Percentiles rank a stretch among this genome's conserved stretches.
Conservation (phyloP, 2,329 filamentous ascomycete species). For the Furcasterigmium sp. region DNA sequence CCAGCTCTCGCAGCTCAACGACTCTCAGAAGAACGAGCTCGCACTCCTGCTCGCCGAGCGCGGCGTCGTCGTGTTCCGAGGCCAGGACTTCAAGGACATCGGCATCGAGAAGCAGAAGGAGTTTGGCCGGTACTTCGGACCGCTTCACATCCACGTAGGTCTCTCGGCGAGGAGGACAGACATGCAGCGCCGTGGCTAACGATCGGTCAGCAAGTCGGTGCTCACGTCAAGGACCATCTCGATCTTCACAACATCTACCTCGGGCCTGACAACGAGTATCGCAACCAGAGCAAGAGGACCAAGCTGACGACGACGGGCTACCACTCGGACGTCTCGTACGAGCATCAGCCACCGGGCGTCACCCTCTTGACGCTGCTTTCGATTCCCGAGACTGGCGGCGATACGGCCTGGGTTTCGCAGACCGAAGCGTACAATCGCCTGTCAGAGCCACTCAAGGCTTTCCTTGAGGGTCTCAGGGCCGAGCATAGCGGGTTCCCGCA, state of each 20-base stretch:
- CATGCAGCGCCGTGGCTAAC: not conserved
- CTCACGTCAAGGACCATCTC: constrained; percentile 34
- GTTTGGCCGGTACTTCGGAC: constrained; percentile 23
- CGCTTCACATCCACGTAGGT: constrained; percentile 31
- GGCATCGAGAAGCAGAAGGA: constrained; percentile 5
- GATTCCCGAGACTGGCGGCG: constrained; percentile 29
- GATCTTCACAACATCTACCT: constrained; percentile 43
- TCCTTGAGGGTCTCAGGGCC: constrained; percentile 30
- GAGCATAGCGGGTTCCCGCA: constrained; percentile 32
- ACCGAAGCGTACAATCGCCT: constrained; percentile 29
- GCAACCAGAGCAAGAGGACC: constrained; percentile 24
- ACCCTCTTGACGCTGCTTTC: constrained; percentile 31
- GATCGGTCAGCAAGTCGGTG: constrained; percentile 28
- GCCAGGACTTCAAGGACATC: constrained; percentile 20
- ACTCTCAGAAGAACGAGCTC: constrained; percentile 34
- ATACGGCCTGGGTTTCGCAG: constrained; percentile 31
- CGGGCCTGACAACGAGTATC: constrained; percentile 37
- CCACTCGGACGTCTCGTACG: constrained; percentile 37
- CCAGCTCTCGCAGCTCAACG: constrained; percentile 30
- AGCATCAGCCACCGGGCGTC: constrained; percentile 34
- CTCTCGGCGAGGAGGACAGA: not conserved
- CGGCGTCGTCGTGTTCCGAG: constrained; percentile 29
- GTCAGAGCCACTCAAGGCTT: constrained; percentile 26
- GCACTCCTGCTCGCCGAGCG: constrained; percentile 34
- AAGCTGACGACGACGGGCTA: constrained; percentile 30